Percentiles rank a stretch among this genome's conserved stretches.
Evolutionary conservation across 768 basidiomycete genomes (phyloP).

Genomic region (Lentinula guzmanii): DNA sequence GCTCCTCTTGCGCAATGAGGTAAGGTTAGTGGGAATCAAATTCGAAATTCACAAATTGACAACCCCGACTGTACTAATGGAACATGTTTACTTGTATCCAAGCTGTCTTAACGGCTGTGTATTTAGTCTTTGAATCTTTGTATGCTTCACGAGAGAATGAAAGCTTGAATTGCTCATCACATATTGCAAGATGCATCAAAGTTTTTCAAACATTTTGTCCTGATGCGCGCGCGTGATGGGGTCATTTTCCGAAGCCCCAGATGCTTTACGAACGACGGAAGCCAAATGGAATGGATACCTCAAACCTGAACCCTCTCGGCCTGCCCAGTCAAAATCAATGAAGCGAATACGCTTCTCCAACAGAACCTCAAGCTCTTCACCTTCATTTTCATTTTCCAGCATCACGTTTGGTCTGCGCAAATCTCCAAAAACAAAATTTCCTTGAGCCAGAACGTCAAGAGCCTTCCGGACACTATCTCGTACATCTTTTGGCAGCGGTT

Average conservation of each 20-base stretch:
- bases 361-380: too few relatives aligned
- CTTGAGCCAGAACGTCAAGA: not conserved
- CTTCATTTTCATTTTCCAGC: not conserved
- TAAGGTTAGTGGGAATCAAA: too few relatives aligned
- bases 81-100: too few relatives aligned
- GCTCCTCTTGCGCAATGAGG: too few relatives aligned
- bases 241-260: conserved; percentile 1
- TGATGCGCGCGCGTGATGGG: not conserved
- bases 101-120: too few relatives aligned
- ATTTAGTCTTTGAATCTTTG: too few relatives aligned
- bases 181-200: too few relatives aligned
- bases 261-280: not conserved
- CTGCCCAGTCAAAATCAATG: conserved; percentile 6
- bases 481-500: not conserved
- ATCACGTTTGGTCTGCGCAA: conserved; percentile 4
- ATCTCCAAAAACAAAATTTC: not conserved
- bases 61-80: too few relatives aligned
- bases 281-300: conserved; percentile 5
- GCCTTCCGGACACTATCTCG: not conserved
- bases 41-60: too few relatives aligned
- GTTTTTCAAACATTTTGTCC: conserved; percentile 1
- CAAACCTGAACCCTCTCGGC: not conserved
- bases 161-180: too few relatives aligned
- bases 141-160: too few relatives aligned
- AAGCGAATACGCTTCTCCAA: not conserved